Base-by-base conservation (phyloP, 139 green algal species). In the Tetradesmus lagerheimii region DNA sequence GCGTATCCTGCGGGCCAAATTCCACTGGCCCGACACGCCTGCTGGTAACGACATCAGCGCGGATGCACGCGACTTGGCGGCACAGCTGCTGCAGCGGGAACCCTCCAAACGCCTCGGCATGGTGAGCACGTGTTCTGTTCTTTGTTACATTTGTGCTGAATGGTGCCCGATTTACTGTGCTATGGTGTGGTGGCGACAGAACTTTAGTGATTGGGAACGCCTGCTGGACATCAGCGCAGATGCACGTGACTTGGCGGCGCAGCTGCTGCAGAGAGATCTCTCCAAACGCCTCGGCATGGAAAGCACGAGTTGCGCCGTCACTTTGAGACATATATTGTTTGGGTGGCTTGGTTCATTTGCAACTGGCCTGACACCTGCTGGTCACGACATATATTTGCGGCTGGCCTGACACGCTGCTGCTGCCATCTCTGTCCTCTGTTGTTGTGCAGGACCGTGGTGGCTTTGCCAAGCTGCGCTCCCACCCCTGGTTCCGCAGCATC, bases 401-500 rank as follows among this genome's bases (percentile, higher is more conserved):
- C 29, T 78, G 67, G 67, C 67, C 6, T 47, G n/a, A 87, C 47
- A 29, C n/a, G 35, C 35, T 82, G 35, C 35, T 53, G 37, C 76
- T 82, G 35, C 14, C 43, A 9, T 9, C n/a, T n/a, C n/a, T n/a
- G 43, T 50, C 43, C 9, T 50, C 9, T 50, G 88, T 27, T 67
- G 90, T 64, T 62, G 91, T 74, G 74, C 86, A 90, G 86, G 50
- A 4, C 23, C 83, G 34, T n/a, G 85, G 45, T 41, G 91, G 80
- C 57, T 87, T 64, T 62, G 57, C 57, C 57, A 71, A 25, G 88
- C 87, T 98, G 23, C 97, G 95, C 91, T 77, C 53, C 4, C 95
- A 98, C 89, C 90, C 92, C 50, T 98, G 93, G 90, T 97, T 98
- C 80, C 82, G 53, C 3, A 71, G 62, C 43, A 92, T 97, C 34